Evolutionary conservation across 2,329 filamentous ascomycete genomes (phyloP), one percentile per base, ranked within the genome.

Genomic region (Chaetomium strumarium): DNA sequence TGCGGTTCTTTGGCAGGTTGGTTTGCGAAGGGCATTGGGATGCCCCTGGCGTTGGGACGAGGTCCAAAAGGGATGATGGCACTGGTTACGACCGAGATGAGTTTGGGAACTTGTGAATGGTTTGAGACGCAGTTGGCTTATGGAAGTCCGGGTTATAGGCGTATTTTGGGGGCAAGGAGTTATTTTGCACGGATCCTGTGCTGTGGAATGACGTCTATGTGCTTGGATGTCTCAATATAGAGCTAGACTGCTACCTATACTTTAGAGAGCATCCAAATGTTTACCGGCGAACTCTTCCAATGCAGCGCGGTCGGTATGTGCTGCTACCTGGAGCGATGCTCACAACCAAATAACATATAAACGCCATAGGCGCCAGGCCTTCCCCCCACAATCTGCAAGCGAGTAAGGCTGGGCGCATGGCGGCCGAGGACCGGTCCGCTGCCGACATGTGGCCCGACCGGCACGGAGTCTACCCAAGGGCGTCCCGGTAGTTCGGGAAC

Each of bases 1-100:
- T 39, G 36, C 37, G 12, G 17, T 45, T 12, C 5, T 13, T 36
- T 17, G 4, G 33, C 33, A 34, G 33, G 14, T 34, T 14, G 10
- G 33, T 12, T 34, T 34, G 33, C 11, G 17, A 29, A 45, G 37
- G 48, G 49, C 39, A 51, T 48, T 33, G 14, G 42, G 41, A 38
- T 34, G 36, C 12, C 14, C 8, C 16, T 13, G 49, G 49, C 40
- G 49, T 52, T 46, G 40, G 24, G 24, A 31, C 16, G 48, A 34
- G 36, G 12, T 14, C 3, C 13, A 5, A 52, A 46, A 46, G 13
- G 31, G 38, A 13, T 17, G 43, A 42, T 19, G 24, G 40, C 14
- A 29, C 11, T 13, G 40, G 44, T 33, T 37, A 48, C 44, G 45
- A 52, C 2, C 39, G 45, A 34, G n/a, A 52, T 40, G 51, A 52